A percentile compares a stretch with the other conserved stretches of the same genome.
phyloP scores from a whole-genome alignment of 2,329 filamentous ascomycete genomes.

The Penicillium sp. region DNA sequence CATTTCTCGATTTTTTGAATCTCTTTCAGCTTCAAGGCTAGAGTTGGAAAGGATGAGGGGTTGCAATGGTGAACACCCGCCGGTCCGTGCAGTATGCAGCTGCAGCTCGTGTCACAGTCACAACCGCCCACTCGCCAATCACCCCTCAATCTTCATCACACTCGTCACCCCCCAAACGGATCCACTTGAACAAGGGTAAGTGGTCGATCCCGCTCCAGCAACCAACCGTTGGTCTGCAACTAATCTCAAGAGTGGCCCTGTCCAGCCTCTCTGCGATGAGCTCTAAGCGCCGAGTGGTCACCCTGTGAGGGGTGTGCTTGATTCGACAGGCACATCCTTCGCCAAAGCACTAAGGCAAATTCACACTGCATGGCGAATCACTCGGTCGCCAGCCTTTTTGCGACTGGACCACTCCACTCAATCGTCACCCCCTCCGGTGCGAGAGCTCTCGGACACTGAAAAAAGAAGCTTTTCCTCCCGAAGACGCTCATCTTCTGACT shows the following conservation, averaged over 20 bases:
- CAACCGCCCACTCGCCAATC: slow-evolving; percentile 26
- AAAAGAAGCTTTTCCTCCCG: slow-evolving; percentile 25
- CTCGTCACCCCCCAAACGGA: slow-evolving; percentile 11
- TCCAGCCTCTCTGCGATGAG: slow-evolving; percentile 17
- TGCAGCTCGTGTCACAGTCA: slow-evolving; percentile 37
- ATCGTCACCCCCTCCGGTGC: slow-evolving; percentile 11
- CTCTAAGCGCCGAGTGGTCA: slow-evolving; percentile 23
- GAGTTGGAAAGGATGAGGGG: neutral
- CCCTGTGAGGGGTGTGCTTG: slow-evolving; percentile 6
- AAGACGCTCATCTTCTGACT: neutral
- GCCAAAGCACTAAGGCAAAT: slow-evolving; percentile 1
- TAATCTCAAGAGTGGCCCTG: neutral
- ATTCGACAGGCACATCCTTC: slow-evolving; percentile 16
- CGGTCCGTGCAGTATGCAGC: slow-evolving; percentile 19
- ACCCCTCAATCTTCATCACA: slow-evolving; percentile 20
- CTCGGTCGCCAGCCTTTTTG: neutral
- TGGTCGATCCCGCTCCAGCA: slow-evolving; percentile 4
- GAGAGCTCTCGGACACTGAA: slow-evolving; percentile 16
- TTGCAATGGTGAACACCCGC: neutral
- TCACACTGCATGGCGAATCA: slow-evolving; percentile 5
- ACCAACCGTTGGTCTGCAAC: slow-evolving; percentile 8
- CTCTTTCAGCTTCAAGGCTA: neutral
- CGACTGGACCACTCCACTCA: slow-evolving; percentile 9
- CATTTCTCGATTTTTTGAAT: neutral
- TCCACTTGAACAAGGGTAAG: slow-evolving; percentile 9